Evolutionary conservation across 495 filamentous ascomycete species (phyloP), one percentile per base, ranked within the genome.

Genomic region (Penicillium daleae): DNA sequence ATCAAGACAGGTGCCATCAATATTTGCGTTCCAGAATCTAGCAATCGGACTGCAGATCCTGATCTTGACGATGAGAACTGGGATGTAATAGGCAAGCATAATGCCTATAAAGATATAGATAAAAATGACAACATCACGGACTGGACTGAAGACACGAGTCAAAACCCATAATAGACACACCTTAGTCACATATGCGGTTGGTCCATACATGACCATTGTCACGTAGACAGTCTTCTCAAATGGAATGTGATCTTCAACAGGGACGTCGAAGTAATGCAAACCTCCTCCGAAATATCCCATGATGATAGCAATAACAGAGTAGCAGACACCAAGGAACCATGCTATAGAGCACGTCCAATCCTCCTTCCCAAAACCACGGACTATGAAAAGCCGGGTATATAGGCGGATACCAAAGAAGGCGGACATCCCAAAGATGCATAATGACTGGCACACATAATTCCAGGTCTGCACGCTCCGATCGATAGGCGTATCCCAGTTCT

Each of bases 141-240:
- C 74, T 1, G 76, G 72, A 19, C 65, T 68, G 68, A 79, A 79
- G 9, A 79, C 69, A 19, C 78, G 72, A 15, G 71, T 66, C 57
- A 81, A 70, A 64, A 81, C 75, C 60, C 74, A 67, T 6, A 79
- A 70, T 9, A 81, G 72, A 27, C 74, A 74, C 29, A 78, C 31
- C 60, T 81, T 81, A 52, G 75, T 78, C 42, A 77, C 65, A 49
- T 70, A 75, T 22, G 75, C 76, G 27, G 71, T 77, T 40, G 77
- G 77, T 4, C 73, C 77, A 59, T 80, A 79, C 58, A 79, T 69
- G 58, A 80, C 66, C 60, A 74, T 73, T 56, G 68, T 71, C 22
- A 66, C 68, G 55, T 74, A 75, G 37, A 69, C 62, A 24, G 71
- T 71, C 71, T 71, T 74, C 37, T 48, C 26, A 39, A 68, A 74